phyloP scores from a whole-genome alignment of 1,284 basidiomycete genomes.

The Trichosporon faecale region DNA sequence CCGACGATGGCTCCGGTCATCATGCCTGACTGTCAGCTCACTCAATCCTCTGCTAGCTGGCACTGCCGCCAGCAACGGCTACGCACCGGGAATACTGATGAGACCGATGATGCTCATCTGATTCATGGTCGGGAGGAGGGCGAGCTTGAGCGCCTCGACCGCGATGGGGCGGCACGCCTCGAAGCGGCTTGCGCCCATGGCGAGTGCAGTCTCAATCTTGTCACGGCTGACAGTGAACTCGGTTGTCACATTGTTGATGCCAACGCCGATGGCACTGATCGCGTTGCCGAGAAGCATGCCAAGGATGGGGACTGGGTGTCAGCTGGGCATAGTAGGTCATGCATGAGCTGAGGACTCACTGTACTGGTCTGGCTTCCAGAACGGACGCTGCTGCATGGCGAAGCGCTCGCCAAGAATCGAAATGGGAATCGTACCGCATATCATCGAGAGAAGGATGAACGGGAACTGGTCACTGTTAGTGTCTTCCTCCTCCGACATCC shows the following conservation, averaged over 20 bases:
- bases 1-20: conserved; percentile 87
- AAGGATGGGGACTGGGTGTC: conserved; percentile 66
- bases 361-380: conserved; percentile 77
- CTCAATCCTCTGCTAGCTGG: too few relatives aligned
- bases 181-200: conserved; percentile 71
- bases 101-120: conserved; percentile 82
- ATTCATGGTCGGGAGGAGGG: conserved; percentile 74
- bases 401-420: conserved; percentile 71
- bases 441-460: conserved; percentile 65
- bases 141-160: conserved; percentile 69
- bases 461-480: conserved; percentile 59
- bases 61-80: conserved; percentile 51
- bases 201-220: conserved; percentile 76
- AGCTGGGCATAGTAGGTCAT: neutral
- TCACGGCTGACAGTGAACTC: conserved; percentile 65
- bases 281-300: conserved; percentile 84
- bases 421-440: conserved; percentile 72
- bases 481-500: neutral
- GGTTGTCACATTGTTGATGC: conserved; percentile 55
- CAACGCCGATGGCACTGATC: conserved; percentile 69
- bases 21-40: conserved; percentile 59
- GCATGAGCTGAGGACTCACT: conserved; percentile 55
- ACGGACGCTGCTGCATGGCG: conserved; percentile 70
- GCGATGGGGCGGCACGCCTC: conserved; percentile 76
- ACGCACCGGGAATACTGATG: conserved; percentile 56